Base-by-base conservation (phyloP, 371 early-diverging fungal species). In the Antonospora locustae region DNA sequence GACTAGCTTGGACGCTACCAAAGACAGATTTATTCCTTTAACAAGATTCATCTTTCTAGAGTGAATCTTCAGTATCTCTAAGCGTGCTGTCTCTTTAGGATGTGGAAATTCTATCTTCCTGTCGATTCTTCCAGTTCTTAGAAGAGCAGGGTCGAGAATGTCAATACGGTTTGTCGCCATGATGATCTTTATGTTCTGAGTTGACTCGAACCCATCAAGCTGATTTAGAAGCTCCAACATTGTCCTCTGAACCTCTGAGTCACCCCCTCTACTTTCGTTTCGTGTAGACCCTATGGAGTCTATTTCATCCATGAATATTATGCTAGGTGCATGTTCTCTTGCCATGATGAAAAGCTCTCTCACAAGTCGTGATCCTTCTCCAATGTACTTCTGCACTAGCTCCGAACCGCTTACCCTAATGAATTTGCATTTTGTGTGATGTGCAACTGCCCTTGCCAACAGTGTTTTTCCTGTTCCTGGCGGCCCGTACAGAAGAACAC, bases 161-260 rank as follows among this genome's bases (percentile, higher is more conserved):
- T 95, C 94, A 58, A 93, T 91, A 64, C 96, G 84, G 77, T 95
- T 95, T 25, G 99, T 98, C n/a, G 99, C 99, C 97, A 96, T 96
- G 62, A 98, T 89, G 2, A 95, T 85, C 66, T 72, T 61, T 76
- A 95, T 93, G 76, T 87, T 91, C 71, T 90, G 87, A 56, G 88
- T 84, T 2, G 92, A 84, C 71, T 96, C 99, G 65, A 98, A 98
- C 47, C 99, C 99, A 65, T 98, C 99, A 55, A 96, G 78, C 77
- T 87, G 87, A 76, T 87, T 87, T 37, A 87, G 77, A 43, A 87
- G 78, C 70, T 87, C 87, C 22, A 87, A 71, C 86, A 87, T 86
- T 7, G 86, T 86, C 43, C 87, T 76, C 72, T 86, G 87, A 4
- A 96, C 96, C 79, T 95, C 99, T 50, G 85, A 84, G 72, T 95